Percentiles rank a stretch among this genome's conserved stretches.
phyloP scores from a whole-genome alignment of 305 asterid genomes.

The Fraxinus latifolia region DNA sequence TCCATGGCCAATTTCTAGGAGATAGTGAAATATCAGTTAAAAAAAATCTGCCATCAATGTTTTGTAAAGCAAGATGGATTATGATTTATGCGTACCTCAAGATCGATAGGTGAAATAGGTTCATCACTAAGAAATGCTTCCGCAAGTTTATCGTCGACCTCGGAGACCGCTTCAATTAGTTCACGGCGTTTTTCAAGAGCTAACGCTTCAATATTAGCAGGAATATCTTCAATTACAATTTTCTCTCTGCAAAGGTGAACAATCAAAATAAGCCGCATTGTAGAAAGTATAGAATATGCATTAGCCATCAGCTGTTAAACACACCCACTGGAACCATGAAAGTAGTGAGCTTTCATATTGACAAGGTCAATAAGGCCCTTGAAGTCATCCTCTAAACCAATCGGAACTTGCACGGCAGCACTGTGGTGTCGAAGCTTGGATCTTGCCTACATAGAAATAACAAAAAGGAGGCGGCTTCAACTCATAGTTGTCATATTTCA shows the following conservation, averaged over 20 bases:
- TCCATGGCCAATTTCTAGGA: conserved; percentile 7
- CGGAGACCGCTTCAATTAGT: conserved; percentile 79
- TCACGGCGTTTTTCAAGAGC: conserved; percentile 84
- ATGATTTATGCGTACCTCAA: conserved; percentile 54
- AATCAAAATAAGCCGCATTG: conserved; percentile 5
- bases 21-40: not conserved
- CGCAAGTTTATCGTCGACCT: conserved; percentile 92
- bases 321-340: conserved; percentile 88
- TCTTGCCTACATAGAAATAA: conserved; percentile 59
- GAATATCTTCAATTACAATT: conserved; percentile 72
- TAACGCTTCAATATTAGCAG: conserved; percentile 58
- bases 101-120: conserved; percentile 73
- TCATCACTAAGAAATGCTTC: conserved; percentile 86
- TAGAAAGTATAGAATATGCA: conserved; percentile 4
- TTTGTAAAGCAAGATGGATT: conserved; percentile 8
- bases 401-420: conserved; percentile 97
- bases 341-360: conserved; percentile 71
- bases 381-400: conserved; percentile 96
- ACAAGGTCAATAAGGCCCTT: conserved; percentile 93
- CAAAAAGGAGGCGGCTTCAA: conserved; percentile 23
- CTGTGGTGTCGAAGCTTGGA: conserved; percentile 94
- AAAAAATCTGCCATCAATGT: not conserved
- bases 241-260: conserved; percentile 55
- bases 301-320: conserved; percentile 39
- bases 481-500: conserved; percentile 19